phyloP scores from a whole-genome alignment of 345 rosid species.

The Brassica cretica region DNA sequence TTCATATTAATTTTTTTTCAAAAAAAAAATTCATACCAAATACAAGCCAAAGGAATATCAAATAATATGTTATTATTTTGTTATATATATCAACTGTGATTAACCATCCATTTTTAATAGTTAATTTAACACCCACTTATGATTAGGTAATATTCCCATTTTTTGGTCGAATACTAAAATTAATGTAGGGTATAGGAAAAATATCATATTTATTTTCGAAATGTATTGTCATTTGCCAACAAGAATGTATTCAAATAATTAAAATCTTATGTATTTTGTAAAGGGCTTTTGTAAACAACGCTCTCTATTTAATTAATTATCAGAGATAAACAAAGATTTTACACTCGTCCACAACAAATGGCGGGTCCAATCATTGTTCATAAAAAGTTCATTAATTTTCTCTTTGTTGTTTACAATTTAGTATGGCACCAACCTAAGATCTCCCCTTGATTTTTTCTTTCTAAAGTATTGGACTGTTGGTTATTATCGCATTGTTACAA shows the following conservation, averaged over 20 bases:
- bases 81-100: background rate
- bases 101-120: background rate
- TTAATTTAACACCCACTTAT: background rate
- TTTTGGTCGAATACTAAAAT: background rate
- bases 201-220: background rate
- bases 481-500: slow-evolving; percentile 5
- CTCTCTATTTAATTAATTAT: slow-evolving; percentile 2
- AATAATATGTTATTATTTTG: background rate
- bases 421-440: slow-evolving; percentile 28
- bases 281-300: background rate
- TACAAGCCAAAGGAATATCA: background rate
- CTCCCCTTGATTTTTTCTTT: slow-evolving; percentile 14
- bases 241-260: slow-evolving; percentile 8
- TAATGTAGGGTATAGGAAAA: background rate
- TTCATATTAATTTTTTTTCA: too few species aligned
- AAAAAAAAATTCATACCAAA: background rate
- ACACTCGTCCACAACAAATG: background rate
- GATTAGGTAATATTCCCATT: slow-evolving; percentile 1
- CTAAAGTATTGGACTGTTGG: slow-evolving; percentile 10
- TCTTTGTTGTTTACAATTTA: background rate
- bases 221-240: slow-evolving; percentile 11
- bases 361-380: slow-evolving; percentile 9
- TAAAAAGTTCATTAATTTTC: background rate
- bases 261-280: background rate
- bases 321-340: slow-evolving; percentile 1